These are phyloP conservation scores for Plicaturopsis crispa DNA, from an alignment of 768 basidiomycete genomes.

Conservation along the genomic window DNA sequence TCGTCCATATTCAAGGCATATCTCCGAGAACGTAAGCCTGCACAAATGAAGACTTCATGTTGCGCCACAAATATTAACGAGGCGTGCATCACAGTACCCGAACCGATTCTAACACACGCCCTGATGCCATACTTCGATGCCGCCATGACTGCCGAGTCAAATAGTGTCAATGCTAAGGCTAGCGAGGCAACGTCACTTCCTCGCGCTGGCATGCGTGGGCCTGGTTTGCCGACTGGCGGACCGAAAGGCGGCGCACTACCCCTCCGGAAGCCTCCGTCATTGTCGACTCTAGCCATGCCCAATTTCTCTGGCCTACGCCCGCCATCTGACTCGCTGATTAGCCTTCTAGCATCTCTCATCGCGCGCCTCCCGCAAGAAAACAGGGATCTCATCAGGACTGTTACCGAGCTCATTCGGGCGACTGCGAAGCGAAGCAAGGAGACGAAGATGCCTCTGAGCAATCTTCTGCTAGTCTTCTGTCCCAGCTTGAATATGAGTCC, in stretches of 20 bases:
- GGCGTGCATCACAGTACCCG: slow-evolving; percentile 74
- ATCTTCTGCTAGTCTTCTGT: slow-evolving; percentile 81
- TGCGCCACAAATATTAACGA: slow-evolving; percentile 4
- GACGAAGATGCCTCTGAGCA: slow-evolving; percentile 92
- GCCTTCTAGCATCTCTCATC: slow-evolving; percentile 56
- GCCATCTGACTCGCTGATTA: slow-evolving; percentile 50
- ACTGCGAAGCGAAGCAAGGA: slow-evolving; percentile 60
- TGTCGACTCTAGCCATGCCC: slow-evolving; percentile 73
- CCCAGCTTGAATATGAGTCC: slow-evolving; percentile 81
- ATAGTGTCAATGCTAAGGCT: slow-evolving; percentile 2
- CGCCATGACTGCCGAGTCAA: slow-evolving; percentile 54
- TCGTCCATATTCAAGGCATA: slow-evolving; percentile 90
- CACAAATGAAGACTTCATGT: too few species aligned
- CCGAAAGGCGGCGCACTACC: slow-evolving; percentile 28
- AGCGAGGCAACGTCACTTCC: slow-evolving; percentile 6
- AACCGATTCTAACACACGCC: slow-evolving; percentile 70
- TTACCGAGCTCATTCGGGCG: slow-evolving; percentile 70
- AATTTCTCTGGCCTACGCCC: slow-evolving; percentile 52
- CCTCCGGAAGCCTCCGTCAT: slow-evolving; percentile 71
- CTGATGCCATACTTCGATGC: slow-evolving; percentile 75
- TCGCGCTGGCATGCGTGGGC: slow-evolving; percentile 13
- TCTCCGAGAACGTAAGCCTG: slow-evolving; percentile 78
- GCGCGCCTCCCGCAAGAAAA: slow-evolving; percentile 71
- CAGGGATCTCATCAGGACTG: slow-evolving; percentile 75
- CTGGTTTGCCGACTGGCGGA: slow-evolving; percentile 26